Evolutionary conservation across 106 monocot species (phyloP).

Genomic region (Gastrodia elata): DNA sequence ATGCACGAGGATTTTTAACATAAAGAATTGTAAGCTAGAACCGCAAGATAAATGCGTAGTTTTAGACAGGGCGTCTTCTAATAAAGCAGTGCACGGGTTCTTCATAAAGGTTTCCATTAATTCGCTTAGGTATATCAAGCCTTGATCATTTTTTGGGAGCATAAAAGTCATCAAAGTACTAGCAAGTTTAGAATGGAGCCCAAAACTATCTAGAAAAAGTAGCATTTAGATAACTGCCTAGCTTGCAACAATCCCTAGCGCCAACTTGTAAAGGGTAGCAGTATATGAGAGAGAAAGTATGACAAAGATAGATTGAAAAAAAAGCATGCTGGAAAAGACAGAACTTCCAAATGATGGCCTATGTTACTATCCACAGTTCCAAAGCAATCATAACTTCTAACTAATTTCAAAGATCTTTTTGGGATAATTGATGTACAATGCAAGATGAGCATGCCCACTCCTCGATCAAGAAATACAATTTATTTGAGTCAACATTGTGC

Average conservation of each 20-base stretch:
- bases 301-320: no score
- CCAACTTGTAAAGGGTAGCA: not conserved
- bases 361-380: no score
- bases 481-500: not conserved
- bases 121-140: not conserved
- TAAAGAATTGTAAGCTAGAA: not conserved
- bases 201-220: not conserved
- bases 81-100: not conserved
- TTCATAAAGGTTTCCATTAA: not conserved
- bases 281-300: not conserved
- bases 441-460: not conserved
- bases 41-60: not conserved
- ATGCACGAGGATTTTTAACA: not conserved
- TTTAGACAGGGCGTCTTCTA: not conserved
- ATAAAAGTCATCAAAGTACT: not conserved
- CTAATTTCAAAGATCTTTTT: no score
- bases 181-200: not conserved
- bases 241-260: not conserved
- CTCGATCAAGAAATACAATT: not conserved
- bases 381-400: no score
- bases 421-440: not conserved
- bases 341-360: no score
- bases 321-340: not conserved
- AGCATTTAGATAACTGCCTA: not conserved
- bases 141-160: not conserved